Base-by-base conservation (phyloP, 805 yeast species). In the Pichia exigua region DNA sequence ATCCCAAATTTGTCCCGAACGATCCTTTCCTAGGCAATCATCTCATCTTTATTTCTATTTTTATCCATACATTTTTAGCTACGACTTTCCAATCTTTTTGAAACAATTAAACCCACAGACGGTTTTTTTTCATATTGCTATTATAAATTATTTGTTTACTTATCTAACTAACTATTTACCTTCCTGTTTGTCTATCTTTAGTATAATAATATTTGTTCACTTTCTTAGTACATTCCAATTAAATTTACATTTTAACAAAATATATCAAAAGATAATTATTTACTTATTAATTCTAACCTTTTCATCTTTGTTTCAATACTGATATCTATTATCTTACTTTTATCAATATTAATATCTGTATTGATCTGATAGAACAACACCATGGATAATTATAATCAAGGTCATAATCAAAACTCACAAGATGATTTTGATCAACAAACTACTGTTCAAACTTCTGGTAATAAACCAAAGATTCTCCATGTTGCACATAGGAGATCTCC, bases 401-500 rank as follows among this genome's bases (percentile, higher is more conserved):
- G 17, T n/a, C 39, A 35, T 7, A 8, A 5, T 35, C 42, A 20
- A 40, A 18, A 40, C 8, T 20, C 8, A 20, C 24, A 46, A n/a
- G 11, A 22, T 18, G 15, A 45, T 30, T 27, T 21, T 8, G 8
- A 45, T 20, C 46, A 42, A 22, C 64, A 35, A 20, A 61, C 65
- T 32, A 63, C 66, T 21, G 60, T 67, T 20, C 64, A 61, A 47
- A 66, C 71, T 6, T 56, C 63, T 1, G 72, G 72, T 11, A 57
- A 56, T 2, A 64, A 61, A 51, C 84, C 85, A 41, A 77, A 78
- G 58, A 81, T 80, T 54, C 75, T 94, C 54, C 95, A 90, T 70
- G 90, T 92, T 57, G 98, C 98, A n/a, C 98, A 94, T 63, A 80
- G 98, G 63, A 79, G 96, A 54, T 86, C 97, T 3, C 97, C 97